Evolutionary conservation across 2,329 filamentous ascomycete species (phyloP).

Genomic region (Trichoderma harzianum): DNA sequence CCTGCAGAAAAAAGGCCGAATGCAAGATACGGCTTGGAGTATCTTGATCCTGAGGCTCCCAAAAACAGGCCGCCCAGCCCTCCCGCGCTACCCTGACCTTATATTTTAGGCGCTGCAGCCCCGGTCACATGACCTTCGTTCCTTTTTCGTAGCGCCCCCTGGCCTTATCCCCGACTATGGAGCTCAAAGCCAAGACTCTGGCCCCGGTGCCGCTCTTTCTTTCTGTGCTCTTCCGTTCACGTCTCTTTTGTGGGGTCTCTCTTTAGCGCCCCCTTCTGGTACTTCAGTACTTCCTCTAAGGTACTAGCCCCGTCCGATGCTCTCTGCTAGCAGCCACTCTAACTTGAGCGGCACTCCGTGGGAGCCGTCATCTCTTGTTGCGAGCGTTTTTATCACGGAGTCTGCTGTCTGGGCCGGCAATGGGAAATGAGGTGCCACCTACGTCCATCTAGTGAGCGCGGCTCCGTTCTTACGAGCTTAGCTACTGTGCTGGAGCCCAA

Average conservation of each 20-base stretch:
- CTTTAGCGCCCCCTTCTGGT: neutral
- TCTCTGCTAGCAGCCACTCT: neutral
- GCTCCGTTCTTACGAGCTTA: neutral
- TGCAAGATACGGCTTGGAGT: conserved; percentile 15
- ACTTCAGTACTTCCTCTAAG: neutral
- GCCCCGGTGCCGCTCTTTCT: neutral
- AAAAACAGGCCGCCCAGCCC: neutral
- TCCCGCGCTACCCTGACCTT: conserved; percentile 3
- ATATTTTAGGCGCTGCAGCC: conserved; percentile 1
- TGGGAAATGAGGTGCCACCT: neutral
- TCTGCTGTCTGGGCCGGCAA: neutral
- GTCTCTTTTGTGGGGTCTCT: neutral
- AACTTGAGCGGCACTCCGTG: neutral
- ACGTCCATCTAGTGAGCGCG: neutral
- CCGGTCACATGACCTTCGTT: conserved; percentile 9
- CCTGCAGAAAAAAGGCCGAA: conserved; percentile 18
- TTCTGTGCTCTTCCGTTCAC: conserved; percentile 1
- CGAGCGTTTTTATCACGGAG: neutral
- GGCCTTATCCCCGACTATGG: neutral
- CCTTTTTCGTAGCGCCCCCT: neutral
- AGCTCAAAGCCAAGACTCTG: neutral
- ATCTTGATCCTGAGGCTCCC: conserved; percentile 16
- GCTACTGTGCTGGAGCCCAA: neutral
- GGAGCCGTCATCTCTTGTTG: neutral
- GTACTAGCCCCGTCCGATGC: neutral